phyloP scores from a whole-genome alignment of 192 early-diverging fungal genomes.

The Podila verticillata region DNA sequence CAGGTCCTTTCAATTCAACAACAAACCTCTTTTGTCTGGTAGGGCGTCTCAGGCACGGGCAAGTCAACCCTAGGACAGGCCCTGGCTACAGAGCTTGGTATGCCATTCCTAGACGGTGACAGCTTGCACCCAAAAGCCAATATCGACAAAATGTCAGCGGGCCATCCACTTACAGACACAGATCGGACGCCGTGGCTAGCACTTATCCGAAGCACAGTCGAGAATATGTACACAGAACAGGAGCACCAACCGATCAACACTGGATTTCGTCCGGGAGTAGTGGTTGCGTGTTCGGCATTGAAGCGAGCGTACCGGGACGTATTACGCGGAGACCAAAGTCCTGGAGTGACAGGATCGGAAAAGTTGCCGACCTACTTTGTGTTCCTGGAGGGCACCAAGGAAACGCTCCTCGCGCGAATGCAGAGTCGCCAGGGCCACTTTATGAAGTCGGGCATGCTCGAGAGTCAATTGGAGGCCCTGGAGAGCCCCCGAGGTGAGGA shows the following conservation, averaged over 20 bases:
- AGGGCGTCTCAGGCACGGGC: slow-evolving; percentile 72
- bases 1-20: too few species aligned
- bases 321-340: slow-evolving; percentile 43
- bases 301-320: slow-evolving; percentile 72
- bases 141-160: slow-evolving; percentile 72
- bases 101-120: slow-evolving; percentile 72
- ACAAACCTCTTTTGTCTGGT: not conserved
- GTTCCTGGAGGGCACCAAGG: slow-evolving; percentile 61
- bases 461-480: slow-evolving; percentile 70
- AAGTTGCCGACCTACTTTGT: slow-evolving; percentile 51
- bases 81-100: slow-evolving; percentile 52
- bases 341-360: slow-evolving; percentile 34
- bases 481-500: slow-evolving; percentile 57
- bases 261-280: slow-evolving; percentile 39
- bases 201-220: slow-evolving; percentile 55
- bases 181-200: slow-evolving; percentile 75
- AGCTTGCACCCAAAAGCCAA: slow-evolving; percentile 65
- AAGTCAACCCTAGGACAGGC: slow-evolving; percentile 65
- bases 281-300: slow-evolving; percentile 74
- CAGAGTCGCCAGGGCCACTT: slow-evolving; percentile 65
- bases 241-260: slow-evolving; percentile 8
- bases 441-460: slow-evolving; percentile 59
- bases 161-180: slow-evolving; percentile 66
- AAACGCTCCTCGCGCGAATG: slow-evolving; percentile 59
- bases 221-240: slow-evolving; percentile 28